phyloP scores from a whole-genome alignment of 2,329 filamentous ascomycete species.

The Apiospora sp. region DNA sequence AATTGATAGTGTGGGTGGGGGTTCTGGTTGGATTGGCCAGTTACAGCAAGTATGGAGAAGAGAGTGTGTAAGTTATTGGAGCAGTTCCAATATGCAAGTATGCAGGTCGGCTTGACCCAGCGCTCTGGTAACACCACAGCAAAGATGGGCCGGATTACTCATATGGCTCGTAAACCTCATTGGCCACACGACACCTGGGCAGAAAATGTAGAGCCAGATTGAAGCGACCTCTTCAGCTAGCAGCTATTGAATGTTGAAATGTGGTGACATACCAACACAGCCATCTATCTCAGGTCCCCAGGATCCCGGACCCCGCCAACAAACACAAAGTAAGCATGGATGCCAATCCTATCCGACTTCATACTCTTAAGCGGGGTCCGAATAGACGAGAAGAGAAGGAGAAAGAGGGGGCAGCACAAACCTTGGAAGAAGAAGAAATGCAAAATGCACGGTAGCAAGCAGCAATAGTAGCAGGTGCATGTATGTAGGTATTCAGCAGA shows the following conservation, averaged over 20 bases:
- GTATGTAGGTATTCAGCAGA: background rate
- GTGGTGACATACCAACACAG: background rate
- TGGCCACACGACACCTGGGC: background rate
- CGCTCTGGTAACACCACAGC: background rate
- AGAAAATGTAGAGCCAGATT: background rate
- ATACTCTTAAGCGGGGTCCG: background rate
- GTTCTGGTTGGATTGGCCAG: background rate
- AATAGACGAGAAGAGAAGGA: background rate
- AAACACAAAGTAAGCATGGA: conserved; percentile 1
- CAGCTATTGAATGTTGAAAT: background rate
- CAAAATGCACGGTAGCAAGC: conserved; percentile 12
- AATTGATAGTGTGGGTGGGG: background rate
- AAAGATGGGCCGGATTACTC: background rate
- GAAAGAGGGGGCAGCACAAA: background rate
- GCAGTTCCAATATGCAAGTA: background rate
- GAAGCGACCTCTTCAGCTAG: background rate
- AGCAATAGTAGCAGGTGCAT: background rate
- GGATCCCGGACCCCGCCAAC: background rate
- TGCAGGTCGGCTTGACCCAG: conserved; percentile 1
- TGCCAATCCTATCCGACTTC: background rate
- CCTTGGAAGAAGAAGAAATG: background rate
- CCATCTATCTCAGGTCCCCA: background rate
- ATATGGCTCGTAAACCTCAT: background rate
- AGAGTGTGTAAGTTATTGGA: conserved; percentile 13
- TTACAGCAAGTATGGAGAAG: conserved; percentile 2